Conservation (phyloP, 202 grass and related monocot genomes). For the Dendrocalamus latiflorus region DNA sequence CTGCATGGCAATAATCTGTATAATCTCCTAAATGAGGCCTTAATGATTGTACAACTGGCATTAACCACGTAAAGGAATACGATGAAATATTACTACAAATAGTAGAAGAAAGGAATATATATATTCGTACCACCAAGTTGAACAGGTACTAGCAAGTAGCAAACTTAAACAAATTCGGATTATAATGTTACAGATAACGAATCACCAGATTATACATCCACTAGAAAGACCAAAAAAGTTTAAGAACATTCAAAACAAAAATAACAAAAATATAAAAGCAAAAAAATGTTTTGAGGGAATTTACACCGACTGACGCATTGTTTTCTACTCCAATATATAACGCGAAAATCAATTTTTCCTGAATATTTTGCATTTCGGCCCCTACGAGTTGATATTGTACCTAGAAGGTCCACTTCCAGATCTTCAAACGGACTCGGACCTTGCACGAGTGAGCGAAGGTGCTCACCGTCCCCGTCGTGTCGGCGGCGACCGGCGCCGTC, state of each 20-base stretch:
- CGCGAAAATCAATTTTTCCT: background rate
- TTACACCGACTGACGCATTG: constrained; percentile 37
- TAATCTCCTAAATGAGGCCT: no score
- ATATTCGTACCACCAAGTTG: background rate
- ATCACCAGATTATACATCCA: constrained; percentile 25
- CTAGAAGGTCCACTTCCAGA: constrained; percentile 93
- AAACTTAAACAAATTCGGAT: background rate
- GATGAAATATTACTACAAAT: background rate
- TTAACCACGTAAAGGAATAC: no score
- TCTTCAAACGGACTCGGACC: constrained; percentile 85
- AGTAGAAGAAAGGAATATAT: background rate
- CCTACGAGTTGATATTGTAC: background rate
- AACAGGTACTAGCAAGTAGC: background rate
- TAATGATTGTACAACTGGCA: no score
- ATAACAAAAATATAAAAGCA: background rate
- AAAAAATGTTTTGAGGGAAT: constrained; percentile 1
- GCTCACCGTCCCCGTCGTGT: constrained; percentile 25
- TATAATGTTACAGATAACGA: constrained; percentile 6
- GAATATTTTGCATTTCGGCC: background rate
- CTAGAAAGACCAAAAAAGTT: background rate
- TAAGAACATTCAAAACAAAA: background rate
- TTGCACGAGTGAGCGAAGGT: constrained; percentile 45
- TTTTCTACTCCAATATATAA: constrained; percentile 24
- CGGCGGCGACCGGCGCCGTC: background rate
- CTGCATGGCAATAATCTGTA: no score